These are phyloP conservation scores for Funneliformis geosporum DNA, from an alignment of 192 early-diverging fungal species.

Conservation along the genomic window DNA sequence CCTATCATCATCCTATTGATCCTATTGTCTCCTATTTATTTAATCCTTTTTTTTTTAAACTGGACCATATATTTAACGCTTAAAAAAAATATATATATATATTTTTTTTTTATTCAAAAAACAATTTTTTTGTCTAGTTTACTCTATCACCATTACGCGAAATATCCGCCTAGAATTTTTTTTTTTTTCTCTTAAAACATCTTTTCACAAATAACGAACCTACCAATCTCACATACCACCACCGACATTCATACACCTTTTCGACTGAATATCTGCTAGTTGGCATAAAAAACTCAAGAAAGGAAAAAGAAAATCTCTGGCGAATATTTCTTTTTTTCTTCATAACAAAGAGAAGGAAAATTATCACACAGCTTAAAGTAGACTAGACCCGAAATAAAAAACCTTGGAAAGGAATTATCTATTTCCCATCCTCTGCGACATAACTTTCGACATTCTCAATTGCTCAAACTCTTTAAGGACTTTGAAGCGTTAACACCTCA, in stretches of 20 bases:
- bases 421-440: background rate
- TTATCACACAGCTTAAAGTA: background rate
- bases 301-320: background rate
- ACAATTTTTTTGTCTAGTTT: background rate
- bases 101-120: background rate
- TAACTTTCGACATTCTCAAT: background rate
- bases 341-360: too few relatives aligned
- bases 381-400: background rate
- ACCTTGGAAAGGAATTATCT: background rate
- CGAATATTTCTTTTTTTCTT: background rate
- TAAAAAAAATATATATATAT: background rate
- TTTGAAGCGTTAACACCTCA: background rate
- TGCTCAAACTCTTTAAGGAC: background rate
- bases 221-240: background rate
- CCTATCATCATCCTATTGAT: background rate
- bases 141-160: background rate
- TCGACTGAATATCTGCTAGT: too few relatives aligned
- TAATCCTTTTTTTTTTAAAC: too few relatives aligned
- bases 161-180: background rate
- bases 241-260: background rate
- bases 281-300: too few relatives aligned
- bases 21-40: background rate
- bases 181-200: background rate
- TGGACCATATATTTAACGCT: background rate
- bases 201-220: background rate